phyloP scores from a whole-genome alignment of 2,329 filamentous ascomycete species.

The Diaporthe caulivora region DNA sequence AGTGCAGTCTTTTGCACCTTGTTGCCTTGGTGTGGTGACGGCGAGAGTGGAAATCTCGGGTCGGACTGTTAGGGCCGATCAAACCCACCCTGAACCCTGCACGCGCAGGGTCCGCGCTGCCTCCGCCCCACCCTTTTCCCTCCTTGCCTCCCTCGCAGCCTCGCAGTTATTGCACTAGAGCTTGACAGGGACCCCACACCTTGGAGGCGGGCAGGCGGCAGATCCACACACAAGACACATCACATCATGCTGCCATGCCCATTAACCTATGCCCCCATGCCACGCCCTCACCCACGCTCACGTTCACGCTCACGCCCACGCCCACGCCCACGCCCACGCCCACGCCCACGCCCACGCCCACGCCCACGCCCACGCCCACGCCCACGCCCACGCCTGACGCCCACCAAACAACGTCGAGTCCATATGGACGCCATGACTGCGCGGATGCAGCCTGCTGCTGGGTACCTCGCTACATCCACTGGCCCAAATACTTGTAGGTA shows the following conservation, averaged over 20 bases:
- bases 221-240: slow-evolving; percentile 22
- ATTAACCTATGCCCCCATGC: no score
- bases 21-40: slow-evolving; percentile 1
- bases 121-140: background rate
- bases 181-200: slow-evolving; percentile 17
- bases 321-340: no score
- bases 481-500: slow-evolving; percentile 13
- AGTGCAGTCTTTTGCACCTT: background rate
- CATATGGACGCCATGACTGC: background rate
- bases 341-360: no score
- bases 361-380: no score
- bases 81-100: slow-evolving; percentile 16
- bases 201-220: background rate
- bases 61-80: slow-evolving; percentile 32
- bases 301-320: no score
- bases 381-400: background rate
- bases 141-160: no score
- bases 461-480: background rate
- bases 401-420: slow-evolving; percentile 16
- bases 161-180: no score
- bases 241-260: slow-evolving; percentile 8
- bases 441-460: background rate
- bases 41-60: slow-evolving; percentile 33
- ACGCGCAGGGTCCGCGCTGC: slow-evolving; percentile 11
- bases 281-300: no score